Evolutionary conservation across 345 rosid species (phyloP), one percentile per base, ranked within the genome.

Genomic region (Pseudoturritis turrita): DNA sequence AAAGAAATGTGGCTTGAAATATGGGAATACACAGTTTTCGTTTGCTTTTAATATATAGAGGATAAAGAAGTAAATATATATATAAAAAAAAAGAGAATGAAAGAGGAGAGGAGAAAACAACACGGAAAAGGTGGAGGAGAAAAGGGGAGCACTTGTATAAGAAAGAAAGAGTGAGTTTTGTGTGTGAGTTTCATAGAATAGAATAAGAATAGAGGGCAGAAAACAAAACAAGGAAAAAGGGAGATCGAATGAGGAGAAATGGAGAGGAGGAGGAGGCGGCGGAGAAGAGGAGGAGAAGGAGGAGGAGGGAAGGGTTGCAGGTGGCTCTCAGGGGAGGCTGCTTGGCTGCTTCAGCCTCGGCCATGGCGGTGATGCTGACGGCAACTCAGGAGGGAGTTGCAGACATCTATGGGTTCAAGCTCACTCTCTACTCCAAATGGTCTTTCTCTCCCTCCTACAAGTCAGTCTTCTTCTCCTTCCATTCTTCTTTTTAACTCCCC

Each of bases 361-460:
- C 90, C 28, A 49, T 88, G 60, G 82, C 85, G 4, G 79, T 83
- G 78, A 92, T 92, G 98, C 81, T 92, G 53, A 82, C 85, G 0
- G 96, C 96, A 23, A 68, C 51, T 13, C 80, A 88, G 76, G 76
- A 72, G 45, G 81, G 91, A 76, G 72, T 76, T 17, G 77, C 82
- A 68, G 67, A 83, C 51, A 36, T 92, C 56, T 92, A 82, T 50
- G 96, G 93, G 8, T 86, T 92, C 37, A 78, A 37, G 74, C 82
- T 92, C 63, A 70, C 86, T 49, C 66, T 90, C 68, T 64, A 39
- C 72, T 87, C 96, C 75, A 84, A 83, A 37, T 92, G 96, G 97
- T 84, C 96, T 62, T 77, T 82, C 76, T 88, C 98, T 67, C 76
- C 81, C 77, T 80, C 98, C 54, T 90, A 87, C 83, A 82, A 68